Base-by-base conservation (phyloP, 2,329 filamentous ascomycete genomes). In the Xylariaceae sp. region DNA sequence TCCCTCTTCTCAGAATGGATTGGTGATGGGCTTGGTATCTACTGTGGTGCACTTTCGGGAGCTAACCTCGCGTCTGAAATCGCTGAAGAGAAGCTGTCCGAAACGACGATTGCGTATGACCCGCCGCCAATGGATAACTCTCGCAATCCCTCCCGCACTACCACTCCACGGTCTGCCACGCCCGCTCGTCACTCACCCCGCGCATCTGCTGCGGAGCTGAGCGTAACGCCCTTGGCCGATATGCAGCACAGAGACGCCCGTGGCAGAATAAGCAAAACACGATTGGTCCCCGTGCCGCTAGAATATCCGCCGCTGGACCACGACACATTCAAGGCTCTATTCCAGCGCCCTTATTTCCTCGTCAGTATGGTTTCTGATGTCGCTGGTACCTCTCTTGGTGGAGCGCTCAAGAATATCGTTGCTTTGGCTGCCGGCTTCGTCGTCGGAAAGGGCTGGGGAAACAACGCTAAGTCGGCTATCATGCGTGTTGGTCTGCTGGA, bases 401-500 rank as follows among this genome's bases (percentile, higher is more conserved):
- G 94, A 56, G 94, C 94, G 0, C 79, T 99, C 64, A 99, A 99
- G 81, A 99, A 99, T 78, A 88, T 99, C 61, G 91, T 99, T 50
- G 94, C 94, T 4, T 78, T 99, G 15, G 93, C 92, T 4, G 92
- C 94, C 26, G 94, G 94, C 53, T 99, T 96, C 73, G 92, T 97
- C 37, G 91, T 96, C 61, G 94, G 94, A 29, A 84, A 93, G 57
- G 93, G 93, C 61, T 99, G 94, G 93, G 94, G 94, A 67, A 92
- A 97, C 78, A 99, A 97, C 65, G 93, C 93, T 62, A 97, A 99
- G 78, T 92, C 94, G n/a, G 94, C 94, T 39, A 87, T 99, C 56
- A 97, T 99, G 91, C 89, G 94, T 35, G 88, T 97, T 16, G 94
- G 94, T 6, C 84, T 99, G 39, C 81, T 97, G 64, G 94, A 99